Evolutionary conservation across 805 yeast species (phyloP), one percentile per base, ranked within the genome.

Genomic region (Lachancea waltii): DNA sequence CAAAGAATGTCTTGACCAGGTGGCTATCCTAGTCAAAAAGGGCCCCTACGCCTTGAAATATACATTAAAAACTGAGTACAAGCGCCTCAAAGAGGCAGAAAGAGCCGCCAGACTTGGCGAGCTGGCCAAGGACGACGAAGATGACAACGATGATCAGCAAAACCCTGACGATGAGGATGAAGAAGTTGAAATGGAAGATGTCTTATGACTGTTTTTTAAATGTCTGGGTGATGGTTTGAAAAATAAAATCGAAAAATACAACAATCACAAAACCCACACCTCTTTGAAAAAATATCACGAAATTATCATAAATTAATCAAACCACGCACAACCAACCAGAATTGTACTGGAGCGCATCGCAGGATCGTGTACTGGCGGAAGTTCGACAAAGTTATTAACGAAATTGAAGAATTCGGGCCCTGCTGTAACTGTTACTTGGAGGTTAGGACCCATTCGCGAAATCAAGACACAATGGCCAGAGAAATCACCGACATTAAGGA

Each of bases 401-500:
- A 23, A 23, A 5, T 23, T 23, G n/a, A n/a, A n/a, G n/a, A n/a
- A n/a, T n/a, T n/a, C n/a, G n/a, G n/a, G n/a, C n/a, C n/a, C n/a
- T n/a, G n/a, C n/a, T 23, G 13, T 23, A 23, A 13, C 13, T 23
- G 26, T 5, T 23, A 23, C 26, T 23, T 23, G 26, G 17, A 14
- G 18, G 31, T 18, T 33, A 13, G 21, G 37, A 26, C 27, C 32
- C 25, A 17, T 17, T 17, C 26, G 37, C 21, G 19, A 24, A 26
- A n/a, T 19, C 21, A 17, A 19, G 36, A 22, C 28, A 19, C 33
- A 49, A 62, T 62, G 66, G 66, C 66, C 51, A 62, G 60, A 61
- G 94, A 90, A 79, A 83, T 92, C 68, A 85, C 85, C 66, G 96
- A 89, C 72, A 87, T 92, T 77, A 92, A 92, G 75, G 84, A 85